Conservation (phyloP, 345 rosid species). For the Conringia planisiliqua region DNA sequence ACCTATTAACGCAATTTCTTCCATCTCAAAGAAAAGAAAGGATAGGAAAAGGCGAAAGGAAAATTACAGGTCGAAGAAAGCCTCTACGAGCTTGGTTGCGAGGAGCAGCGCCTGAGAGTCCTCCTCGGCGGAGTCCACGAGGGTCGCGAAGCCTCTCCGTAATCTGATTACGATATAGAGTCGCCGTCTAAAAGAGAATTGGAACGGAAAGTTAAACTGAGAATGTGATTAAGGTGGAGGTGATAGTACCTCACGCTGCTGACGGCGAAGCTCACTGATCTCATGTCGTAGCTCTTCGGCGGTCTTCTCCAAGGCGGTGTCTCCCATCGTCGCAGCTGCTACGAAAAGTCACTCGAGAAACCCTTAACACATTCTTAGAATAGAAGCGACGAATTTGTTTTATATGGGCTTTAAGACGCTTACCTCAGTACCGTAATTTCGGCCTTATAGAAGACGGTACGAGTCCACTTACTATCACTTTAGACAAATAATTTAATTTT, state of each 20-base stretch:
- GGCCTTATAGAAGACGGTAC: not conserved
- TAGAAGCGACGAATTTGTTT: not conserved
- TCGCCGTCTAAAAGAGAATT: not conserved
- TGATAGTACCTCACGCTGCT: constrained; percentile 70
- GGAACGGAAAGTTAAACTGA: not conserved
- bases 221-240: not conserved
- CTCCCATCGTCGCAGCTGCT: constrained; percentile 38
- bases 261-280: constrained; percentile 90
- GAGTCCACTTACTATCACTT: not conserved
- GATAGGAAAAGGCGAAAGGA: not conserved
- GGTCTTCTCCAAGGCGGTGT: constrained; percentile 57
- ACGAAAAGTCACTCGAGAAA: constrained; percentile 26
- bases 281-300: constrained; percentile 77
- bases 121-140: constrained; percentile 91
- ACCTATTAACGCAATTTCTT: not conserved
- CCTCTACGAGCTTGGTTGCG: constrained; percentile 66
- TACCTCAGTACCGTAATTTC: not conserved
- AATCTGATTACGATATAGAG: constrained; percentile 43
- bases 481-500: not conserved
- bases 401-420: constrained; percentile 23
- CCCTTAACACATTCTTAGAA: constrained; percentile 14
- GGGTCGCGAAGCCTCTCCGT: constrained; percentile 93
- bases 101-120: constrained; percentile 45
- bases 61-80: constrained; percentile 57
- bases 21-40: not conserved